Base-by-base conservation (phyloP, 2,329 filamentous ascomycete genomes). In the Colletotrichum camelliae region DNA sequence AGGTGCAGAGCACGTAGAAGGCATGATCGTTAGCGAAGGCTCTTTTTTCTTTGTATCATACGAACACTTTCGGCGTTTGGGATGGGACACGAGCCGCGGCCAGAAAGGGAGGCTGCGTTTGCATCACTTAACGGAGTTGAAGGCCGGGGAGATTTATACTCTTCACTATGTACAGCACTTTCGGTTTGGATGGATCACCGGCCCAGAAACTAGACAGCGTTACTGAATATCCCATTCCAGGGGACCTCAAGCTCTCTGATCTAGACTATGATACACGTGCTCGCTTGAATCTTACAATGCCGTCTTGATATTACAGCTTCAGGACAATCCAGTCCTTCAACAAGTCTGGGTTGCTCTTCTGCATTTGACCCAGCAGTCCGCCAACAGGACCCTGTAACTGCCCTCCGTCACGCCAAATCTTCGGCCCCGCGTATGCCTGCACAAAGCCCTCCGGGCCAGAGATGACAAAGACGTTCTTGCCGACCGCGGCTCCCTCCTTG, bases 361-460 rank as follows among this genome's bases (percentile, higher is more conserved):
- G 86, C 81, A 97, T 84, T 61, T 87, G 85, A 3, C 89, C 90
- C 24, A 96, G 84, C 4, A 96, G 82, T 0, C 96, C 96, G 7
- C 91, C 90, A 0, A 98, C 85, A 0, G 91, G 88, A 0, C 96
- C 96, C 81, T 98, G 96, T 13, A 91, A 87, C 84, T 98, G 94
- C 73, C 87, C 87, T 1, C 95, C 95, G 33, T 90, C 89, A 13
- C 89, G 86, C 94, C 95, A 97, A 4, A 91, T 85, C 85, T 98
- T 98, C 12, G 92, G 88, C 2, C 97, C 96, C 4, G 95, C 95
- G 85, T 94, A 95, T 78, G 94, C 90, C 58, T 91, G 90, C 52
- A 98, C 90, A 84, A 98, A 98, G 1, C 97, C 96, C 70, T 98
- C 95, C 0, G 97, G 96, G 0, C 97, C 97, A 1, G 96, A 98